A percentile compares a stretch with the other conserved stretches of the same genome.
Conservation (phyloP, 768 basidiomycete genomes). For the Agaricus bisporus region DNA sequence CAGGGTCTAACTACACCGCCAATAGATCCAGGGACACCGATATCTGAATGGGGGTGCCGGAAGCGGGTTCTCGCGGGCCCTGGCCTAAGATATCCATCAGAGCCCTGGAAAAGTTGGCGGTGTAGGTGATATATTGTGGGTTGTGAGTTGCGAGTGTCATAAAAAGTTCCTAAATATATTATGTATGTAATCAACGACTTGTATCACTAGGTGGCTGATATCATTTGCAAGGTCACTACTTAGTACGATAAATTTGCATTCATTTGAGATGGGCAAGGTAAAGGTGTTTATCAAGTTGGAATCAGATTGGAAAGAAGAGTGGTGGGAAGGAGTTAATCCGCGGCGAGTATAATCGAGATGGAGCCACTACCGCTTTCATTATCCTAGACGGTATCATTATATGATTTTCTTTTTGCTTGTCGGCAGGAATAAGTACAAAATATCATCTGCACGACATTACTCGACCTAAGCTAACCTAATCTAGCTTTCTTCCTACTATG, state of each 20-base stretch:
- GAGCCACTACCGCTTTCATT: slow-evolving; percentile 27
- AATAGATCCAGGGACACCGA: too few relatives aligned
- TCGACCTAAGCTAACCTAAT: slow-evolving; percentile 27
- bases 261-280: neutral
- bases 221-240: slow-evolving; percentile 1
- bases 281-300: slow-evolving; percentile 1
- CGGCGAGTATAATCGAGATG: slow-evolving; percentile 14
- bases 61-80: too few relatives aligned
- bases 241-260: neutral
- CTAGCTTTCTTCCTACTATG: slow-evolving; percentile 56
- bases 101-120: too few relatives aligned
- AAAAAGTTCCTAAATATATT: too few relatives aligned
- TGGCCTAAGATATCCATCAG: too few relatives aligned
- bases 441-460: too few relatives aligned
- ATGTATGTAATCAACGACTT: too few relatives aligned
- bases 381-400: neutral
- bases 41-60: too few relatives aligned
- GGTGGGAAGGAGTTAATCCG: neutral
- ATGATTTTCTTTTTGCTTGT: neutral
- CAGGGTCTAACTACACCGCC: too few relatives aligned
- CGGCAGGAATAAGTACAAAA: neutral
- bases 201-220: neutral
- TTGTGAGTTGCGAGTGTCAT: too few relatives aligned
- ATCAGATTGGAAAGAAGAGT: neutral
- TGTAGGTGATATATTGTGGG: too few relatives aligned